Base-by-base conservation (phyloP, 345 rosid species). In the Heritiera littoralis region DNA sequence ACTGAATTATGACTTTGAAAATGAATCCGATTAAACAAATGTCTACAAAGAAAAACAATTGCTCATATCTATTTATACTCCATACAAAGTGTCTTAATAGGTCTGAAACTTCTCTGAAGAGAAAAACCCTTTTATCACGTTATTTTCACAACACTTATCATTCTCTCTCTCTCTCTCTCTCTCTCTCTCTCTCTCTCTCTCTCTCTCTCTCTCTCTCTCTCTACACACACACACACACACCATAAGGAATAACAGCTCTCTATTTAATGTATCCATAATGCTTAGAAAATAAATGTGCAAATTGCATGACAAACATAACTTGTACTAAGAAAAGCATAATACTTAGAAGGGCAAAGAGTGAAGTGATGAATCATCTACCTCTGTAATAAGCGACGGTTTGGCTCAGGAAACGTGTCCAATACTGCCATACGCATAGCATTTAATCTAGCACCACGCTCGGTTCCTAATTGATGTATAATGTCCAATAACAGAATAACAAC, bases 371-470 rank as follows among this genome's bases (percentile, higher is more conserved):
- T 64, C 54, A 43, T 79, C 73, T 86, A 96, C 99, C 99, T 96
- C 79, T 96, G 94, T 89, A 96, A 82, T 75, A 96, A 85, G 78
- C 90, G 95, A 41, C 98, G 98, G 76, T 94, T 96, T 82, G 99
- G 99, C 89, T 96, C 99, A 63, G 99, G 99, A 80, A 96, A 96
- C 54, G 98, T 89, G 85, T 96, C 99, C 76, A 90, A 89, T 80
- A 96, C 93, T 83, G 99, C 97, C 79, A 81, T 79, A 68, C 95
- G 91, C 92, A 92, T 91, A 81, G 95, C 92, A 88, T 85, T 86
- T 80, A 92, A 90, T 88, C 97, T 85, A 85, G 70, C 80, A 63
- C 84, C 81, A 32, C 90, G 95, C 76, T 94, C 97, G 48, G 88
- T 82, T 82, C 97, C 99, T 96, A 85, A 72, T 74, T 59, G 82